Evolutionary conservation across 2,329 filamentous ascomycete genomes (phyloP).

Genomic region (Dothistroma pini): DNA sequence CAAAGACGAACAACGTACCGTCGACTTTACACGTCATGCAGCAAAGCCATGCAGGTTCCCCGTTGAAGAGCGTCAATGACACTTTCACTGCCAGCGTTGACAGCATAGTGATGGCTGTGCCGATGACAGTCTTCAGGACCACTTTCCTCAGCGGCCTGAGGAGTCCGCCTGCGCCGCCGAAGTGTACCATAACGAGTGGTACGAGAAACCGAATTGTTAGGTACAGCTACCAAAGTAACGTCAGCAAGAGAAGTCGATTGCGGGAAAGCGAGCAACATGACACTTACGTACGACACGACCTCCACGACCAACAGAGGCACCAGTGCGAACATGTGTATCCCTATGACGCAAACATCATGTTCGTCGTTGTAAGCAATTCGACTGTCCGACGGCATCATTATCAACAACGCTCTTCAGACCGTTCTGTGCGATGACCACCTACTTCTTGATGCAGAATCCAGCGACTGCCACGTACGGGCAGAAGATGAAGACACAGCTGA

Average conservation of each 20-base stretch:
- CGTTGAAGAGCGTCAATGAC: conserved; percentile 22
- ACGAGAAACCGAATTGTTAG: conserved; percentile 20
- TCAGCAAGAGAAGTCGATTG: too few species aligned
- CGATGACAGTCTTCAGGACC: conserved; percentile 17
- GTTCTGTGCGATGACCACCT: background rate
- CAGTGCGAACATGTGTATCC: conserved; percentile 18
- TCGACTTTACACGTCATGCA: conserved; percentile 25
- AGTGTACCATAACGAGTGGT: conserved; percentile 21
- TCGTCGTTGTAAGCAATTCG: conserved; percentile 17
- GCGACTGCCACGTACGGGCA: conserved; percentile 14
- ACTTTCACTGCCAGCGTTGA: conserved; percentile 21
- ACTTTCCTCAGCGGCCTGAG: conserved; percentile 16
- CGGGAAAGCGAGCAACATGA: background rate
- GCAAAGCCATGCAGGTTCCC: conserved; percentile 23
- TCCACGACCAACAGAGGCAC: conserved; percentile 19
- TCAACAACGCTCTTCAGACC: background rate
- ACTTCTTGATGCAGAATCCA: conserved; percentile 18
- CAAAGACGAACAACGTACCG: conserved; percentile 3
- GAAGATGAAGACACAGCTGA: conserved; percentile 18
- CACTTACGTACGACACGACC: conserved; percentile 19
- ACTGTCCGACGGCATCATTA: conserved; percentile 1
- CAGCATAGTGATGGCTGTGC: conserved; percentile 18
- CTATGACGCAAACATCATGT: conserved; percentile 16
- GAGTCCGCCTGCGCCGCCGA: conserved; percentile 14
- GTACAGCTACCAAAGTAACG: conserved; percentile 12